Evolutionary conservation across 225 moss, liverwort and hornwort species (phyloP).

Genomic region (Marchantia polymorpha): DNA sequence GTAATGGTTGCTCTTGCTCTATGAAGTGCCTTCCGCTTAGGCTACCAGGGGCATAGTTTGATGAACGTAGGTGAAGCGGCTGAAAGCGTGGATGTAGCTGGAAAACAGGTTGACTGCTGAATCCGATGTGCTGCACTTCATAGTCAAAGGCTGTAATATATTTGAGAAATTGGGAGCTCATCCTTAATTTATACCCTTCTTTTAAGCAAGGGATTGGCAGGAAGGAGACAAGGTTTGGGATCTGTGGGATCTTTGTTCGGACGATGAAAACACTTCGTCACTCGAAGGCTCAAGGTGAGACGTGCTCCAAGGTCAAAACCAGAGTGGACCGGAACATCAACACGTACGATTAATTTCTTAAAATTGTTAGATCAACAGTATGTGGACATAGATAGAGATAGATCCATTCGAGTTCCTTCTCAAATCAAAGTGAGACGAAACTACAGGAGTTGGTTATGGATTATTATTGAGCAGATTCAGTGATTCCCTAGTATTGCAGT

Average conservation of each 20-base stretch:
- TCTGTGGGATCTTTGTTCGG: neutral
- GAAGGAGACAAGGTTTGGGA: neutral
- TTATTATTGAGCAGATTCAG: too few species aligned
- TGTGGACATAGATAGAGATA: too few species aligned
- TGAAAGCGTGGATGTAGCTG: constrained; percentile 1
- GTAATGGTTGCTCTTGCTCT: neutral
- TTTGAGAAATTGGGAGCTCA: neutral
- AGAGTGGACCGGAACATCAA: too few species aligned
- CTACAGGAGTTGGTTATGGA: too few species aligned
- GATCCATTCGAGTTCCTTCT: too few species aligned
- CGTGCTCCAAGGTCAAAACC: too few species aligned
- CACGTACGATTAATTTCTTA: too few species aligned
- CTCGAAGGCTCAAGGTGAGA: neutral
- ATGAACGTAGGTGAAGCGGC: neutral
- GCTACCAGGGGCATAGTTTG: neutral
- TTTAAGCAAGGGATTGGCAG: neutral
- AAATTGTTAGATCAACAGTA: too few species aligned
- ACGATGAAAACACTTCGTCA: constrained; percentile 10
- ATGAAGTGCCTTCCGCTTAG: neutral
- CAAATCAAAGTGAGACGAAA: too few species aligned
- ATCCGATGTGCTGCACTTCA: neutral
- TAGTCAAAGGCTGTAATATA: neutral
- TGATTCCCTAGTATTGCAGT: too few species aligned
- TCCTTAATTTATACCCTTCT: neutral
- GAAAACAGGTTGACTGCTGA: constrained; percentile 14